Evolutionary conservation across 78 protist genomes (phyloP), one percentile per base, ranked within the genome.

Genomic region (Dictyostelium capitatum): DNA sequence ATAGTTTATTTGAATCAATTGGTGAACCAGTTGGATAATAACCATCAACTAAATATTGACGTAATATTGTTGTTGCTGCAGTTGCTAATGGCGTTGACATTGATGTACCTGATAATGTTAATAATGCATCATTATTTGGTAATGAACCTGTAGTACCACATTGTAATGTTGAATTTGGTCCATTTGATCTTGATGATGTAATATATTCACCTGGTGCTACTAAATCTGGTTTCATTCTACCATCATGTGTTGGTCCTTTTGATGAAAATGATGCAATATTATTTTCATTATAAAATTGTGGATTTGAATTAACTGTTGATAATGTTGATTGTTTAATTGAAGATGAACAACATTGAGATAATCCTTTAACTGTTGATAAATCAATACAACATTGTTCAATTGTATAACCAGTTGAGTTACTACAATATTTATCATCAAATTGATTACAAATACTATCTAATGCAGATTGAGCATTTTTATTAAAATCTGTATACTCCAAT

Each of bases 201-300:
- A 92, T 84, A 51, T 19, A 56, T n/a, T 30, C 28, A 32, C 98
- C 98, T 4, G 91, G 92, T 12, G 95, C 96, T 0, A 96, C 73
- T 3, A 96, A 14, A 89, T 96, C 98, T 7, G 98, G 98, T 53
- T 96, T 96, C 56, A 91, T 10, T n/a, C 98, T 75, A n/a, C 94
- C 89, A 87, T 94, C 97, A 19, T 20, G 48, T 10, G 96, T 85
- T 41, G 97, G 97, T 7, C 98, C 98, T 37, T 59, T 89, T 9
- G 87, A 57, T 43, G 95, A 89, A 67, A 89, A 96, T 8, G 19
- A 1, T 15, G 91, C 50, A 6, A 96, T 72, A 65, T 62, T 74
- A 48, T 83, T 73, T 53, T 25, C 67, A 54, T 48, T 73, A 32
- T n/a, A 91, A 15, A 67, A 32, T 62, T 6, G 64, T 11, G 70